phyloP scores from a whole-genome alignment of 257 asterid species.

The Solanum phureja region DNA sequence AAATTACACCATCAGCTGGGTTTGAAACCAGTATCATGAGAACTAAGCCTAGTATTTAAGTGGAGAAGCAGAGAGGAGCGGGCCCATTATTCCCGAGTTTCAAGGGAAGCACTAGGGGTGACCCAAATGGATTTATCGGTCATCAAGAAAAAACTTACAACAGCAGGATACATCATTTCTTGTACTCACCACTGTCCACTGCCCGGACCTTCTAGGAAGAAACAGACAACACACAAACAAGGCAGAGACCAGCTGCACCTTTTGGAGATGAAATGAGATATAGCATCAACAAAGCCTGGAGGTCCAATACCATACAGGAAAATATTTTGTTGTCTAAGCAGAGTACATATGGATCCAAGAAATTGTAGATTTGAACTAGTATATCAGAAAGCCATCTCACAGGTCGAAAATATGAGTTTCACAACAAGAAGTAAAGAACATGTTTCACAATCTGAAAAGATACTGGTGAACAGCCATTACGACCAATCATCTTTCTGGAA shows the following conservation, averaged over 20 bases:
- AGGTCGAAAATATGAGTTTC: neutral
- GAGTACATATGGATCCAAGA: neutral
- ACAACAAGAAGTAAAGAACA: neutral
- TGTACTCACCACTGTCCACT: neutral
- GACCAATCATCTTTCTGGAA: neutral
- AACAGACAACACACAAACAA: neutral
- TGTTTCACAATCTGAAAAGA: neutral
- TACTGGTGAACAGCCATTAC: neutral
- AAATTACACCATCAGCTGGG: neutral
- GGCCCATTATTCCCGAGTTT: neutral
- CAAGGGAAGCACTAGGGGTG: neutral
- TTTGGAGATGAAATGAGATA: neutral
- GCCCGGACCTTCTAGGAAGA: neutral
- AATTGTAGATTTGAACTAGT: neutral
- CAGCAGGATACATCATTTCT: neutral
- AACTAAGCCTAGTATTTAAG: neutral
- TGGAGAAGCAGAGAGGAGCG: neutral
- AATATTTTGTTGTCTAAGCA: neutral
- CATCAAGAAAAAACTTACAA: neutral
- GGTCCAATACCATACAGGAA: neutral
- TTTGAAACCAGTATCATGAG: neutral
- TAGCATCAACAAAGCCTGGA: neutral
- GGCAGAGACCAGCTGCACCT: neutral
- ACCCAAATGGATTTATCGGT: neutral
- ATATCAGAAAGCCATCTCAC: neutral